A percentile compares a stretch with the other conserved stretches of the same genome.
Evolutionary conservation across 1,139 yeast species (phyloP).

Genomic region (Hanseniaspora gamundiae): DNA sequence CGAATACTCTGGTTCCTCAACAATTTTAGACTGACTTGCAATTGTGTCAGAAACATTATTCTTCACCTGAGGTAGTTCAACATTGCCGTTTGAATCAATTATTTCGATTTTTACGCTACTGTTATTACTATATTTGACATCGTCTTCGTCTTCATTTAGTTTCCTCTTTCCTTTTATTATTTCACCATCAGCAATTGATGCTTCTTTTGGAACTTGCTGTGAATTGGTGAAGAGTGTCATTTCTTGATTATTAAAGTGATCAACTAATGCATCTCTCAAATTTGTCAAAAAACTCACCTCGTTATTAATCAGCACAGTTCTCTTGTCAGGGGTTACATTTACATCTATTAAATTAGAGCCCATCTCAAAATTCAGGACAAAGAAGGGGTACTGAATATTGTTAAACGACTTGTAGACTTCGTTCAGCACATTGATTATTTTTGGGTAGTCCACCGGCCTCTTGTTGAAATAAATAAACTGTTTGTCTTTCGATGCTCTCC

Average conservation of each 20-base stretch:
- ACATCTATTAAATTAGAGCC: slow-evolving; percentile 51
- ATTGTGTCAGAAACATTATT: slow-evolving; percentile 3
- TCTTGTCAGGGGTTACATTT: slow-evolving; percentile 85
- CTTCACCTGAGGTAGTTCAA: too few species aligned
- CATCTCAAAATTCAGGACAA: slow-evolving; percentile 47
- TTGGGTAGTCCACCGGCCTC: slow-evolving; percentile 57
- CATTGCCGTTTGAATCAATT: slow-evolving; percentile 5
- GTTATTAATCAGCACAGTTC: slow-evolving; percentile 55
- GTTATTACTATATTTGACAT: too few species aligned
- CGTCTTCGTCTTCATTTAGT: neutral
- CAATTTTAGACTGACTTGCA: slow-evolving; percentile 5
- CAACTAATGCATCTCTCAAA: slow-evolving; percentile 31
- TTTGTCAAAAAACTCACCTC: slow-evolving; percentile 47
- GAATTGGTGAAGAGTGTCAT: slow-evolving; percentile 25
- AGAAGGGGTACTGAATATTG: slow-evolving; percentile 62
- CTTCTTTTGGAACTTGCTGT: neutral
- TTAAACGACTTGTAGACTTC: slow-evolving; percentile 66
- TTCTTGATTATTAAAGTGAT: slow-evolving; percentile 36
- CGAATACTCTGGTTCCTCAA: slow-evolving; percentile 7
- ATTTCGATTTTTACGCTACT: slow-evolving; percentile 10
- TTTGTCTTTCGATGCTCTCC: slow-evolving; percentile 57
- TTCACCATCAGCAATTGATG: neutral
- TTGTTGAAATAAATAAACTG: slow-evolving; percentile 64
- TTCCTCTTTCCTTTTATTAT: neutral
- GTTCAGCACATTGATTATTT: slow-evolving; percentile 47